Evolutionary conservation across 148 eudicot species (phyloP).

Genomic region (Simmondsia chinensis): DNA sequence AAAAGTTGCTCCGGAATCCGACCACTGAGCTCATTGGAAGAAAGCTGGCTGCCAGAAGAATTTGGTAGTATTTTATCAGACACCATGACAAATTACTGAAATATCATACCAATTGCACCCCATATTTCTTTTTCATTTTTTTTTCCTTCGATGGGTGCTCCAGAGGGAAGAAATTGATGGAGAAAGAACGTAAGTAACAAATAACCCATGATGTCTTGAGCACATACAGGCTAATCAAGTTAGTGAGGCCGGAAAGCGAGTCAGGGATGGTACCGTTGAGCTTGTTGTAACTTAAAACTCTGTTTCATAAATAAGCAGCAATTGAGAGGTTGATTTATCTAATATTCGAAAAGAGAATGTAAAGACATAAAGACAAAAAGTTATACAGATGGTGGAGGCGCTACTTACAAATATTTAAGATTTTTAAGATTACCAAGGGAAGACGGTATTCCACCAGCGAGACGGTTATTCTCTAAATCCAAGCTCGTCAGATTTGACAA

Average conservation of each 20-base stretch:
- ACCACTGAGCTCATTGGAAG: constrained; percentile 72
- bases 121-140: too few species aligned
- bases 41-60: constrained; percentile 63
- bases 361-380: not conserved
- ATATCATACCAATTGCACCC: not conserved
- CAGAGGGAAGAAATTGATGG: not conserved
- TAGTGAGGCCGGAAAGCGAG: constrained; percentile 55
- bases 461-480: constrained; percentile 61
- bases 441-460: constrained; percentile 78
- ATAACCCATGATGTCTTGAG: not conserved
- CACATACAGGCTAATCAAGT: constrained; percentile 70
- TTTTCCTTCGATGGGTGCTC: too few species aligned
- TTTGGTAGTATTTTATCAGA: constrained; percentile 7
- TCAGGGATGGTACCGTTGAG: constrained; percentile 71
- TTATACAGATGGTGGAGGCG: constrained; percentile 14
- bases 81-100: not conserved
- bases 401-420: constrained; percentile 75
- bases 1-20: constrained; percentile 57
- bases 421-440: constrained; percentile 66
- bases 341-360: not conserved
- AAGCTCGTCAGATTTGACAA: constrained; percentile 61
- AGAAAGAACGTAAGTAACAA: not conserved
- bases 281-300: constrained; percentile 69
- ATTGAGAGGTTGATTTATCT: not conserved
- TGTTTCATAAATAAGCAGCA: constrained; percentile 21